Evolutionary conservation across 2,329 filamentous ascomycete species (phyloP).

Genomic region (Exophiala xenobiotica): DNA sequence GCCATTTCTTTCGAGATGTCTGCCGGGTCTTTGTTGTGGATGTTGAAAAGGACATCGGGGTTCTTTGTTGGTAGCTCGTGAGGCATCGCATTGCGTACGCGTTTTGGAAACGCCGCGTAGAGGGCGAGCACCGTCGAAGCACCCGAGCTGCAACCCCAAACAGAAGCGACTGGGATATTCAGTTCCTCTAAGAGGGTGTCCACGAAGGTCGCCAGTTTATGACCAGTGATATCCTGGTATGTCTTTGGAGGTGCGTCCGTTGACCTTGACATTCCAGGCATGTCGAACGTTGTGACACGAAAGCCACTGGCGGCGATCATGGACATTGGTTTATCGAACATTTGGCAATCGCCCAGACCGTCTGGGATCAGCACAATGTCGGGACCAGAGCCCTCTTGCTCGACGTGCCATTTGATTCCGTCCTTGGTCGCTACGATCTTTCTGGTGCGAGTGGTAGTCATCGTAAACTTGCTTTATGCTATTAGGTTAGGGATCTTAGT

Average conservation of each 20-base stretch:
- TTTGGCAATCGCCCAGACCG: constrained; percentile 16
- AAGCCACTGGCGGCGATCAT: constrained; percentile 8
- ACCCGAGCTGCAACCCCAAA: too few relatives aligned
- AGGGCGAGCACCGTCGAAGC: too few relatives aligned
- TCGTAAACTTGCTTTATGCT: too few relatives aligned
- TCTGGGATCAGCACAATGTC: constrained; percentile 14
- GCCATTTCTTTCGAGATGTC: constrained; percentile 7
- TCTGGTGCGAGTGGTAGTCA: too few relatives aligned
- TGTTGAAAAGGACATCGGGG: background rate
- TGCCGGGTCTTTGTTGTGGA: background rate
- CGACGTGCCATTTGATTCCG: constrained; percentile 16
- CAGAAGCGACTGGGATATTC: constrained; percentile 1
- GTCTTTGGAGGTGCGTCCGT: constrained; percentile 7
- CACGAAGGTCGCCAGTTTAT: constrained; percentile 7
- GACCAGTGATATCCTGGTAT: constrained; percentile 10
- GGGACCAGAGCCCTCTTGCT: constrained; percentile 15
- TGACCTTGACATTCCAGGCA: constrained; percentile 18
- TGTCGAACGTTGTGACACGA: constrained; percentile 17
- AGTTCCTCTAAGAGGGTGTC: constrained; percentile 5
- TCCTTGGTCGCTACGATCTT: too few relatives aligned
- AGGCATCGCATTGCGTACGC: too few relatives aligned
- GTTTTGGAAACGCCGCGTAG: too few relatives aligned
- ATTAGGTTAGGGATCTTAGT: too few relatives aligned
- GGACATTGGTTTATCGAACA: constrained; percentile 14
- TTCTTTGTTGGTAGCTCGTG: too few relatives aligned